Percentiles rank a stretch among this genome's conserved stretches.
These are phyloP conservation scores for Cordyceps fumosorosea DNA, from an alignment of 2,329 filamentous ascomycete species.

Conservation along the genomic window DNA sequence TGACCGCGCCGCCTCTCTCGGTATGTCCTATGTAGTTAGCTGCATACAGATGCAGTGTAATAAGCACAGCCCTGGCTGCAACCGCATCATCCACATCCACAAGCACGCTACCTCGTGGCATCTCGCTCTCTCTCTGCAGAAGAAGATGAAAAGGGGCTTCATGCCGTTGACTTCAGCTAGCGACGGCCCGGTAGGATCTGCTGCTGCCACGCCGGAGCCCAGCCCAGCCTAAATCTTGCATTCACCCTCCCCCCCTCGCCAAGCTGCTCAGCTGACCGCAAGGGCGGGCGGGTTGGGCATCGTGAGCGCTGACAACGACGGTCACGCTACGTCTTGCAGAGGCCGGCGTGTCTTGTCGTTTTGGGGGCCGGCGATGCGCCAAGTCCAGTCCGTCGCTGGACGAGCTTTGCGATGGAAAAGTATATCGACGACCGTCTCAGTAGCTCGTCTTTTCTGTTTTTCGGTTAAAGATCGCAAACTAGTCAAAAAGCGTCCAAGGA, in stretches of 20 bases:
- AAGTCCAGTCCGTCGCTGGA: not conserved
- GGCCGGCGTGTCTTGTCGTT: not conserved
- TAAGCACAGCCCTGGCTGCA: not conserved
- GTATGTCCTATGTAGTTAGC: no score
- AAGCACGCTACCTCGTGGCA: conserved; percentile 11
- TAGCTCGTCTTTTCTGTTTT: not conserved
- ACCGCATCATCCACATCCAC: conserved; percentile 4
- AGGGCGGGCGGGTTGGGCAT: not conserved
- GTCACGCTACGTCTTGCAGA: not conserved
- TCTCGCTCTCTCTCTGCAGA: not conserved
- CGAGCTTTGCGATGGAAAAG: not conserved
- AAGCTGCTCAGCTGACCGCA: conserved; percentile 3
- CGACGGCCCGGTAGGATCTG: conserved; percentile 5
- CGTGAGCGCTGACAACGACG: not conserved
- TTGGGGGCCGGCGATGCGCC: not conserved
- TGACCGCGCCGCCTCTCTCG: not conserved
- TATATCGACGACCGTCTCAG: not conserved
- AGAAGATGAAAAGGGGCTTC: not conserved
- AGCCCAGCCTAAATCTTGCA: conserved; percentile 6
- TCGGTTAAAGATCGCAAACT: no score
- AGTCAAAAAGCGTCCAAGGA: no score
- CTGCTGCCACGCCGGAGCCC: not conserved
- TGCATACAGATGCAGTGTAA: not conserved
- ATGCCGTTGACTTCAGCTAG: not conserved
- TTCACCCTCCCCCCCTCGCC: not conserved